Evolutionary conservation across 257 asterid genomes (phyloP).

Genomic region (Echites panduratus): DNA sequence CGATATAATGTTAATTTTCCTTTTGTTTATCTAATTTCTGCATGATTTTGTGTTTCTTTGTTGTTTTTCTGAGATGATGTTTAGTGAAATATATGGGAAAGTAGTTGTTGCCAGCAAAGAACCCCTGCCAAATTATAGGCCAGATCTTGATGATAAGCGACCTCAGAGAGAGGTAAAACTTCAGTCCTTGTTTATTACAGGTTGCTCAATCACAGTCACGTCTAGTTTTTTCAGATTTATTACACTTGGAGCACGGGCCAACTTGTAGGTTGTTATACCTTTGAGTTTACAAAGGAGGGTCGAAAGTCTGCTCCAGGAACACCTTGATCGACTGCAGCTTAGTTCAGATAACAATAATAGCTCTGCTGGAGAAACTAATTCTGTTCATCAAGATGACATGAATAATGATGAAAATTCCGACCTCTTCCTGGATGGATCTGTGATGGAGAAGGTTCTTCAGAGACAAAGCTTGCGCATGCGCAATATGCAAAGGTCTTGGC

Average conservation of each 20-base stretch:
- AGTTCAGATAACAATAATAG: constrained; percentile 33
- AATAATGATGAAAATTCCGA: constrained; percentile 50
- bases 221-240: constrained; percentile 2
- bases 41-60: neutral
- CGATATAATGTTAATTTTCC: constrained; percentile 1
- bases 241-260: constrained; percentile 20
- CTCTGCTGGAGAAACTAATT: constrained; percentile 29
- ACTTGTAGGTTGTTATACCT: constrained; percentile 74
- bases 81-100: constrained; percentile 81
- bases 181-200: constrained; percentile 11
- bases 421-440: constrained; percentile 70
- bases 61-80: constrained; percentile 18
- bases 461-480: constrained; percentile 95
- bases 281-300: constrained; percentile 96
- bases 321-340: constrained; percentile 68
- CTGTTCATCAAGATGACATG: constrained; percentile 32
- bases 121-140: constrained; percentile 92
- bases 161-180: constrained; percentile 87
- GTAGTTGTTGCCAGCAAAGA: constrained; percentile 86
- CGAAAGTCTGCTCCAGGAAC: constrained; percentile 95
- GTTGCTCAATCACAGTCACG: neutral
- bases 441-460: constrained; percentile 96
- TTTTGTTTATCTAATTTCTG: constrained; percentile 14
- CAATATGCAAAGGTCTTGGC: constrained; percentile 93
- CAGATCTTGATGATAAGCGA: constrained; percentile 93